Percentiles rank a stretch among this genome's conserved stretches.
phyloP scores from a whole-genome alignment of 768 basidiomycete species.

The Leccinellum albellum region DNA sequence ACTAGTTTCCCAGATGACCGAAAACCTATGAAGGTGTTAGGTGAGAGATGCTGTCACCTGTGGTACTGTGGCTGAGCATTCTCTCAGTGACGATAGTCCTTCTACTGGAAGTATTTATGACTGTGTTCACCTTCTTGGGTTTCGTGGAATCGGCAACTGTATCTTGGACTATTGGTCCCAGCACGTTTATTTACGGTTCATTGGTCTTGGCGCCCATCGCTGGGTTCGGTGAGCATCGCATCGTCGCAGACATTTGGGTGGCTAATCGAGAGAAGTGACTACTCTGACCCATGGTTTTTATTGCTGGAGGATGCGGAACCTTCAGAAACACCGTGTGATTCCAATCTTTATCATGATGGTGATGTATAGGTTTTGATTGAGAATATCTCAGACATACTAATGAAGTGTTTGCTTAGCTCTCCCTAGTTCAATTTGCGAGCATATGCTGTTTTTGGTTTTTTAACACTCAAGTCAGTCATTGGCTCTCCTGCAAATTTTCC shows the following conservation, averaged over 20 bases:
- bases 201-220: too few species aligned
- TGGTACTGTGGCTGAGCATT: background rate
- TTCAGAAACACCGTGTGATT: too few species aligned
- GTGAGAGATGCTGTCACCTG: background rate
- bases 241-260: too few species aligned
- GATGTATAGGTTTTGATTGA: background rate
- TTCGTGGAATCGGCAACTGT: background rate
- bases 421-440: conserved; percentile 16
- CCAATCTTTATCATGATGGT: too few species aligned
- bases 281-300: too few species aligned
- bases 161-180: too few species aligned
- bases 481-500: background rate
- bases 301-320: too few species aligned
- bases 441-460: background rate
- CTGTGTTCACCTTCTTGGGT: background rate
- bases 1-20: background rate
- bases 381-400: background rate
- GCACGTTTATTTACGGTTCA: too few species aligned
- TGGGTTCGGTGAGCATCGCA: too few species aligned
- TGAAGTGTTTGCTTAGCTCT: conserved; percentile 9
- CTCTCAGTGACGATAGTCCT: background rate
- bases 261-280: too few species aligned
- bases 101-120: background rate
- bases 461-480: too few species aligned
- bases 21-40: background rate